Percentiles rank a stretch among this genome's conserved stretches.
Conservation (phyloP, 164 flowering plant species). For the Nymphaea thermarum region DNA sequence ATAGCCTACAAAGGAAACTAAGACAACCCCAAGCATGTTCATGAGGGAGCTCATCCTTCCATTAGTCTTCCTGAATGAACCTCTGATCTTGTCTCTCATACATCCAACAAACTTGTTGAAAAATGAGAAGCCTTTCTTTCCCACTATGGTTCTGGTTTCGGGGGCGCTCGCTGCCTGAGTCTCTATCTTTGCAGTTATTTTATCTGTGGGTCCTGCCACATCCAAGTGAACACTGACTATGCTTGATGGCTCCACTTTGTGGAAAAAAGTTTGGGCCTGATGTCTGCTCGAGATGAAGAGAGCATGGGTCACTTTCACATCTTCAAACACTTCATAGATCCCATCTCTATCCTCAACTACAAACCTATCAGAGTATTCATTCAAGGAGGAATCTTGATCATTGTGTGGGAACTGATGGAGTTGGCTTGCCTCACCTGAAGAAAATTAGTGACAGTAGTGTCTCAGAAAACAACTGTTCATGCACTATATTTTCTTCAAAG, state of each 20-base stretch:
- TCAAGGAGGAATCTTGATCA: constrained; percentile 5
- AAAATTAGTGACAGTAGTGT: too few species aligned
- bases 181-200: constrained; percentile 7
- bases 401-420: constrained; percentile 17
- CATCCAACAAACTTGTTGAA: neutral
- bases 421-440: constrained; percentile 25
- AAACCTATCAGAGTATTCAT: constrained; percentile 32
- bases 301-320: constrained; percentile 56
- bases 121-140: neutral
- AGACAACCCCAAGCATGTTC: neutral
- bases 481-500: too few species aligned
- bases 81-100: neutral
- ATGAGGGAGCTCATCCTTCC: neutral
- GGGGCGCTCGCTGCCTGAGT: neutral
- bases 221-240: constrained; percentile 48
- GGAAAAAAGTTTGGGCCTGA: constrained; percentile 55
- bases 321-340: constrained; percentile 41
- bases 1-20: neutral
- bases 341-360: constrained; percentile 27
- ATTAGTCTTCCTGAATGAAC: neutral
- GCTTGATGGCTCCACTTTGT: constrained; percentile 57
- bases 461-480: too few species aligned
- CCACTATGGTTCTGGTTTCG: neutral
- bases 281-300: constrained; percentile 50
- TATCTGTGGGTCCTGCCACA: constrained; percentile 15